Conservation (phyloP, 2,329 filamentous ascomycete species). For the Truncatella angustata region DNA sequence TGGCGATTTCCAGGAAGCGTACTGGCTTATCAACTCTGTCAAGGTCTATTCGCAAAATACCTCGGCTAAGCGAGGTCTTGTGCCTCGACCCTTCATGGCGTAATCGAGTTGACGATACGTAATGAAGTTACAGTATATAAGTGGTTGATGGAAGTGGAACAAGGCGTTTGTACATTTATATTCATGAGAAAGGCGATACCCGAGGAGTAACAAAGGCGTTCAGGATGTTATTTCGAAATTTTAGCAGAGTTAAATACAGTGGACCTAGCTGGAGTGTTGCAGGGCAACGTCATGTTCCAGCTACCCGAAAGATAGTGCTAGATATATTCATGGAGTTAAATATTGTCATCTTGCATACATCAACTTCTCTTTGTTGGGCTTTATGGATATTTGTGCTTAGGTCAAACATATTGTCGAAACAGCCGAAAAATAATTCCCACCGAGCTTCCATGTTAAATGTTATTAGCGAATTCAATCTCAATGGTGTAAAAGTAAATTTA, state of each 20-base stretch:
- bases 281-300: not conserved
- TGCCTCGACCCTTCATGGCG: not conserved
- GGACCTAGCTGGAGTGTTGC: not conserved
- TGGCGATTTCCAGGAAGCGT: constrained; percentile 66
- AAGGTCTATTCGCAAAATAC: constrained; percentile 52
- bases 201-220: constrained; percentile 1
- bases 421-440: too few relatives aligned
- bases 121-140: not conserved
- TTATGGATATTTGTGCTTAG: not conserved
- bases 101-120: not conserved
- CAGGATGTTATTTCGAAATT: constrained; percentile 2
- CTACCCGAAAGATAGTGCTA: constrained; percentile 1
- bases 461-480: too few relatives aligned
- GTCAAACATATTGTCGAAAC: not conserved
- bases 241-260: not conserved
- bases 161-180: not conserved
- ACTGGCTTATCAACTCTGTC: constrained; percentile 74
- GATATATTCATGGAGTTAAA: not conserved
- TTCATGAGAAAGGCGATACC: not conserved
- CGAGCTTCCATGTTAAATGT: too few relatives aligned
- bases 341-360: not conserved
- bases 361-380: not conserved
- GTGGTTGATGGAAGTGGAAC: not conserved
- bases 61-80: constrained; percentile 2
- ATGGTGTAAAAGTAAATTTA: too few relatives aligned